Conservation (phyloP, 225 moss, liverwort and hornwort species). For the Anthoceros angustus region DNA sequence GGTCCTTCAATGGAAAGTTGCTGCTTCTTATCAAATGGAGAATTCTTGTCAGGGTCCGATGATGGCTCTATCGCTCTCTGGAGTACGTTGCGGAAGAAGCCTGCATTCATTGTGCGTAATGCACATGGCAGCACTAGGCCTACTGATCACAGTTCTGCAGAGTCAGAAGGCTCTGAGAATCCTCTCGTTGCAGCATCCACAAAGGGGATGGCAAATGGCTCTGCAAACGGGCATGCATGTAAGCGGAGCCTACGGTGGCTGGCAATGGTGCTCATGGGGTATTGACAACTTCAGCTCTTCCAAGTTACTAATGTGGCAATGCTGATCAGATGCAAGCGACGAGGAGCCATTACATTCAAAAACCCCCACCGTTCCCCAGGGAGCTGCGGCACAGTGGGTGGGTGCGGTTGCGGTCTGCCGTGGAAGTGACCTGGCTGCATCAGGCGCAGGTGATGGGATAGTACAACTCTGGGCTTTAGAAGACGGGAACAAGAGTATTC, state of each 20-base stretch:
- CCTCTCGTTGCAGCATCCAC: conserved; percentile 24
- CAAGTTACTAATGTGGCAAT: conserved; percentile 7
- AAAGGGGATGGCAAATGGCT: conserved; percentile 27
- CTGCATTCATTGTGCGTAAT: conserved; percentile 44
- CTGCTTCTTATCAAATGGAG: conserved; percentile 76
- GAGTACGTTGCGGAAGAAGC: conserved; percentile 78
- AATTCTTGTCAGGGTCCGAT: conserved; percentile 92
- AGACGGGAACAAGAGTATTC: conserved; percentile 49
- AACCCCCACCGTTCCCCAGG: conserved; percentile 1
- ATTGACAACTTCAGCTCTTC: conserved; percentile 1
- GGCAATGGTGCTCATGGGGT: no score
- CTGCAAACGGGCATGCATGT: conserved; percentile 32
- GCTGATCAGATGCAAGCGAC: conserved; percentile 17
- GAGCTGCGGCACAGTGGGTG: conserved; percentile 72
- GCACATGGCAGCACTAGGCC: conserved; percentile 37
- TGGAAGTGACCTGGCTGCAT: conserved; percentile 76
- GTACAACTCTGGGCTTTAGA: conserved; percentile 85
- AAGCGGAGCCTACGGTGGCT: background rate
- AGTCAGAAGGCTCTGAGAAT: conserved; percentile 14
- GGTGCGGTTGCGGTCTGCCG: conserved; percentile 86
- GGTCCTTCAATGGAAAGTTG: conserved; percentile 92
- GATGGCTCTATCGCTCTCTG: conserved; percentile 83
- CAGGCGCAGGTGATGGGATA: conserved; percentile 90
- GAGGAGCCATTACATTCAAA: conserved; percentile 13
- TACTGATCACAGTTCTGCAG: conserved; percentile 11